Percentiles rank a stretch among this genome's conserved stretches.
These are phyloP conservation scores for Kwoniella europaea DNA, from an alignment of 768 basidiomycete genomes.

Conservation along the genomic window DNA sequence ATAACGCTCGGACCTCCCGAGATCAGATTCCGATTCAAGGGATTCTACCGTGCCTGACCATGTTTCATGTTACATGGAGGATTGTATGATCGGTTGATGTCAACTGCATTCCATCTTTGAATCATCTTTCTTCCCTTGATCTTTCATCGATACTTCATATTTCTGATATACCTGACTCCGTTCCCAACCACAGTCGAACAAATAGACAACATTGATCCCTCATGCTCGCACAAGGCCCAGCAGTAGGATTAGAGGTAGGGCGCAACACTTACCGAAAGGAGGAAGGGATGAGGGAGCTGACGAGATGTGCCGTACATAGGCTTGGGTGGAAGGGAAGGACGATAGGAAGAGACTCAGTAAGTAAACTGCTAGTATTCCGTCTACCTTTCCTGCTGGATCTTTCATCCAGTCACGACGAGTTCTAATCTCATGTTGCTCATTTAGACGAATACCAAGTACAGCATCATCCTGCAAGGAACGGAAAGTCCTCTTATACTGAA, in stretches of 20 bases:
- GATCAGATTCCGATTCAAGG: too few species aligned
- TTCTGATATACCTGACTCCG: too few species aligned
- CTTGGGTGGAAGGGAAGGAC: slow-evolving; percentile 15
- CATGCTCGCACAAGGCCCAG: not conserved
- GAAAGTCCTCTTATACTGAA: slow-evolving; percentile 5
- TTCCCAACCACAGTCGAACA: too few species aligned
- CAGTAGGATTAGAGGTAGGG: not conserved
- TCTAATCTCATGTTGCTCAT: not conserved
- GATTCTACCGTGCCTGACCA: too few species aligned
- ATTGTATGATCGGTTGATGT: too few species aligned
- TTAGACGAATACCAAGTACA: slow-evolving; percentile 18
- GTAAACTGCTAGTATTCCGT: not conserved
- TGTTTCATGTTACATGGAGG: too few species aligned
- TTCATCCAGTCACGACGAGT: not conserved
- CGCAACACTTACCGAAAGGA: not conserved
- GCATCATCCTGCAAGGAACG: slow-evolving; percentile 3
- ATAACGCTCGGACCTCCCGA: too few species aligned
- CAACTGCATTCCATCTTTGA: too few species aligned
- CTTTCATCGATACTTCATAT: too few species aligned
- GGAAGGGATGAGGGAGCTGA: not conserved
- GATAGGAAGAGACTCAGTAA: not conserved
- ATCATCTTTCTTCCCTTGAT: too few species aligned
- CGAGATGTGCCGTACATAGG: not conserved
- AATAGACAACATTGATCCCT: too few species aligned
- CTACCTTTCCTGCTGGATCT: not conserved